Base-by-base conservation (phyloP, 2,329 filamentous ascomycete species). In the Cadophora luteo-olivacea region DNA sequence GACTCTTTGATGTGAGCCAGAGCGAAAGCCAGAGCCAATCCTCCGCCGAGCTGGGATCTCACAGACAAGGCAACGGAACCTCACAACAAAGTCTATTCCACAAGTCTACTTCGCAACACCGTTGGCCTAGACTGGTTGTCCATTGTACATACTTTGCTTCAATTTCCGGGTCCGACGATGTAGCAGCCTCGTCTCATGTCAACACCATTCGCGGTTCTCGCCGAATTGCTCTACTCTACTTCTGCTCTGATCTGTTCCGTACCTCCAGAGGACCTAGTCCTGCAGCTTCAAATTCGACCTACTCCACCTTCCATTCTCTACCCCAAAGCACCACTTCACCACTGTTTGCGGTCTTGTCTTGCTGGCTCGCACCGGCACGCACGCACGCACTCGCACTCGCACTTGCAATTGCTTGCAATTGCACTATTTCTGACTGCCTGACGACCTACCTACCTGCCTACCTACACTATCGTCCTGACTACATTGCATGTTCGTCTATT, bases 101-200 rank as follows among this genome's bases (percentile, higher is more conserved):
- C n/a, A 55, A 55, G 52, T 57, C n/a, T 38, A 36, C 36, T 57
- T 36, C 19, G 29, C 24, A n/a, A n/a, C 6, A 45, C 36, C 16
- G 41, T 45, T 45, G 41, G 41, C 41, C 41, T 45, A 14, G 41
- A 36, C 36, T 29, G 36, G 54, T n/a, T 22, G 8, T 45, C 22
- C 19, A 22, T n/a, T n/a, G n/a, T n/a, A 38, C 24, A 24, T 49
- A 49, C 45, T 49, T 22, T 22, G 45, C 19, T 49, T 45, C 22
- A n/a, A 16, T 29, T 29, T 45, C 19, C 36, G 36, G n/a, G 36
- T 36, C 16, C 24, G 33, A 32, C 24, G 36, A 61, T 48, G 57
- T 61, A 61, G 57, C 57, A 61, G 57, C 48, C 38, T 48, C 57
- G 57, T 61, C 36, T 61, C 38, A 48, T 48, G 8, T 22, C 32